These are phyloP conservation scores for Xylariaceae sp. DNA, from an alignment of 2,329 filamentous ascomycete species.

Conservation along the genomic window DNA sequence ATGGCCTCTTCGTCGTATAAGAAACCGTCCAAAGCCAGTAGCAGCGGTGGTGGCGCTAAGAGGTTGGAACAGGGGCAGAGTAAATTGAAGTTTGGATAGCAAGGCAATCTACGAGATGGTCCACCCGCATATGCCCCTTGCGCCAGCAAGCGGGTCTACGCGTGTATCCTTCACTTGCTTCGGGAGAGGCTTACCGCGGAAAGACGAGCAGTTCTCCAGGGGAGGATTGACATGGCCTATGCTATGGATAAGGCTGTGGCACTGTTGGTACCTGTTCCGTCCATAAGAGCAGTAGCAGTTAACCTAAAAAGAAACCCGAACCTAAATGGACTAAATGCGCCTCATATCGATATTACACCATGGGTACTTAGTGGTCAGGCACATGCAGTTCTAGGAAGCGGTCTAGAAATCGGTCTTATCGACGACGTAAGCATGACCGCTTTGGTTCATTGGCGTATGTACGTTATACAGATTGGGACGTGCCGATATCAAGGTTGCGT, in stretches of 20 bases:
- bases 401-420: no score
- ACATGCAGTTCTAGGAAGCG: no score
- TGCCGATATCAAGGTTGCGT: conserved; percentile 22
- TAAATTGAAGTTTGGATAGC: conserved; percentile 63
- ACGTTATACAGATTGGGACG: conserved; percentile 21
- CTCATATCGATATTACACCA: neutral
- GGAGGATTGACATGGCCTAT: conserved; percentile 11
- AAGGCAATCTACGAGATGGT: conserved; percentile 31
- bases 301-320: conserved; percentile 4
- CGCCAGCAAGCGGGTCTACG: conserved; percentile 6
- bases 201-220: neutral
- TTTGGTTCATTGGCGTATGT: no score
- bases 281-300: neutral
- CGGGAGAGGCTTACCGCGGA: conserved; percentile 7
- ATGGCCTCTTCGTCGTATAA: conserved; percentile 47
- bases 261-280: conserved; percentile 5
- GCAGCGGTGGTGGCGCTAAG: conserved; percentile 34
- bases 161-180: conserved; percentile 4
- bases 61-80: conserved; percentile 64
- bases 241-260: conserved; percentile 14
- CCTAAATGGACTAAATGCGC: conserved; percentile 11
- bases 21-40: conserved; percentile 43
- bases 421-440: no score
- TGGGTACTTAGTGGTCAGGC: no score
- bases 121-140: conserved; percentile 22